Evolutionary conservation across 257 asterid species (phyloP).

Genomic region (Henckelia pumila): DNA sequence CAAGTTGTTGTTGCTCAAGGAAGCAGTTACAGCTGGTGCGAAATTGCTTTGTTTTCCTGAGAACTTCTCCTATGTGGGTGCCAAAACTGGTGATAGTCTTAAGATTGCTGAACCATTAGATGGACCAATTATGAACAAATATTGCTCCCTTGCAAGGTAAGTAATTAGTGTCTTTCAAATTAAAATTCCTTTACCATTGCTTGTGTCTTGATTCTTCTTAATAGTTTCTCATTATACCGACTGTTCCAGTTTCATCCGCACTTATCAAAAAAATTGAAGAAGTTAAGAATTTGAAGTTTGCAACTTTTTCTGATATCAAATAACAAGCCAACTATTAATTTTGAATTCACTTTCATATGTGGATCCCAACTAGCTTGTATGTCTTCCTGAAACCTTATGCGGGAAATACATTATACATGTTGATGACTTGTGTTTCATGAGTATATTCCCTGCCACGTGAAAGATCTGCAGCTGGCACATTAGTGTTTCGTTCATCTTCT

Average conservation of each 20-base stretch:
- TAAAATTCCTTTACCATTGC: background rate
- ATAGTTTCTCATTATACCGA: background rate
- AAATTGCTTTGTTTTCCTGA: conserved; percentile 88
- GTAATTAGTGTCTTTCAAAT: background rate
- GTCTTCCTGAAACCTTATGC: background rate
- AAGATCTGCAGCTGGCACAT: background rate
- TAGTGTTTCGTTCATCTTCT: background rate
- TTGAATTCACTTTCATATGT: background rate
- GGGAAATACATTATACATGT: background rate
- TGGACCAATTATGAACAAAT: conserved; percentile 74
- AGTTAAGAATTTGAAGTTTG: background rate
- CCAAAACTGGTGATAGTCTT: conserved; percentile 74
- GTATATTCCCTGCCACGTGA: background rate
- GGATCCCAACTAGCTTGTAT: background rate
- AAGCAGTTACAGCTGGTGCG: conserved; percentile 87
- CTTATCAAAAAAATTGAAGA: background rate
- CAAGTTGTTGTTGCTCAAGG: conserved; percentile 37
- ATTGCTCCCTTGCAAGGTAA: conserved; percentile 79
- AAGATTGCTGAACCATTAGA: conserved; percentile 72
- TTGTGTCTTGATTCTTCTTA: background rate
- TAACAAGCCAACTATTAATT: background rate
- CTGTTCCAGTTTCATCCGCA: background rate
- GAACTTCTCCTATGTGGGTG: conserved; percentile 83
- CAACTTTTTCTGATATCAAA: background rate
- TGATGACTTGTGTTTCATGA: background rate